phyloP scores from a whole-genome alignment of 768 basidiomycete species.

The Agrocybe praecox region DNA sequence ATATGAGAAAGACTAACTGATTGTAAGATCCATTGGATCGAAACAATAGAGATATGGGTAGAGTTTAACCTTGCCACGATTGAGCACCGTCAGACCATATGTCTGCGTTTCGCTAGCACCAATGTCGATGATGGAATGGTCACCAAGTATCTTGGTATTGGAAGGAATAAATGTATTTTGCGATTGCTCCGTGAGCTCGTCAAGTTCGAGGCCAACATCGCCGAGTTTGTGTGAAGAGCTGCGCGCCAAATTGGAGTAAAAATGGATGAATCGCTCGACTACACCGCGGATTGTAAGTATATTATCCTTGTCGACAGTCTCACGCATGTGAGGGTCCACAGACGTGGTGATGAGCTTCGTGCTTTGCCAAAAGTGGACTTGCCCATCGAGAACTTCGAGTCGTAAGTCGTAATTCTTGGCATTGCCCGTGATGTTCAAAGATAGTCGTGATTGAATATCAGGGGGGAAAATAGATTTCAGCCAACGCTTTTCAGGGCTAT shows the following conservation, averaged over 20 bases:
- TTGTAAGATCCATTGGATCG: neutral
- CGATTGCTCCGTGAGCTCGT: neutral
- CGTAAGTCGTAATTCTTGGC: constrained; percentile 16
- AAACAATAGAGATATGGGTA: neutral
- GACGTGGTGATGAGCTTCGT: constrained; percentile 21
- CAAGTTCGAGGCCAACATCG: neutral
- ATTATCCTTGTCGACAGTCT: constrained; percentile 13
- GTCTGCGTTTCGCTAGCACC: neutral
- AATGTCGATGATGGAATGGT: neutral
- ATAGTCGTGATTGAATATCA: neutral
- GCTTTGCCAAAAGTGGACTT: constrained; percentile 22
- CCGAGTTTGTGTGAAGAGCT: constrained; percentile 3
- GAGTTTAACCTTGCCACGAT: neutral
- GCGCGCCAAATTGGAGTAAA: constrained; percentile 30
- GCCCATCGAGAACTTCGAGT: constrained; percentile 16
- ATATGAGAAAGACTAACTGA: constrained; percentile 7
- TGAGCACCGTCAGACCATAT: neutral
- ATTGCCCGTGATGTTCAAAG: constrained; percentile 18
- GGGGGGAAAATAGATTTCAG: neutral
- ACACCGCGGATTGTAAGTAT: constrained; percentile 18
- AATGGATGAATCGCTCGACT: constrained; percentile 21
- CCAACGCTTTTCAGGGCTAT: neutral
- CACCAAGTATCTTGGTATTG: neutral
- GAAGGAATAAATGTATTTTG: neutral
- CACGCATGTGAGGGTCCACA: too few species aligned